Conservation (phyloP, 2,329 filamentous ascomycete species). For the Ophiostoma tasmaniense region DNA sequence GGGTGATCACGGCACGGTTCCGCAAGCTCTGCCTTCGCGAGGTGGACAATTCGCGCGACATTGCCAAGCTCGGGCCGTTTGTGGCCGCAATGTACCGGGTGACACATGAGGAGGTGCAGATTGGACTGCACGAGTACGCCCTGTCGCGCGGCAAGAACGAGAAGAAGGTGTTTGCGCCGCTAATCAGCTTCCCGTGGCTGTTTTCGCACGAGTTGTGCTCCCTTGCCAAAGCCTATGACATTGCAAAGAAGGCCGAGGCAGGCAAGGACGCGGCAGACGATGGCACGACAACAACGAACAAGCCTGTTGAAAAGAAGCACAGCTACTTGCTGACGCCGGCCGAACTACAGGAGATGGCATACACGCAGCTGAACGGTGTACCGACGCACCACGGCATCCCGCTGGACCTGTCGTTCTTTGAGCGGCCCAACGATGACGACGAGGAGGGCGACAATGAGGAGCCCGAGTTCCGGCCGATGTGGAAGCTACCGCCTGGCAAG, state of each 20-base stretch:
- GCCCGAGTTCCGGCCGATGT: slow-evolving; percentile 17
- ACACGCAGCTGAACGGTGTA: slow-evolving; percentile 25
- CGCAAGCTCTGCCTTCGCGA: slow-evolving; percentile 56
- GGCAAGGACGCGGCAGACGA: not conserved
- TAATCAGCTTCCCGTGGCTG: slow-evolving; percentile 93
- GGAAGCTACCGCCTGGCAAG: slow-evolving; percentile 19
- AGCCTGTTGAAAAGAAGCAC: not conserved
- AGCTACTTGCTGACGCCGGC: slow-evolving; percentile 9
- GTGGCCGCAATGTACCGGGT: slow-evolving; percentile 82
- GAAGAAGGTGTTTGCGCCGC: slow-evolving; percentile 52
- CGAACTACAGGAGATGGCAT: slow-evolving; percentile 23
- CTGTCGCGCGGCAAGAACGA: not conserved
- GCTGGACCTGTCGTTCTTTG: slow-evolving; percentile 16
- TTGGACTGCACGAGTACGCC: slow-evolving; percentile 45
- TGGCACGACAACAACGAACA: too few relatives aligned
- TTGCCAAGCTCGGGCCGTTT: slow-evolving; percentile 57
- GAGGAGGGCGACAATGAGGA: slow-evolving; percentile 10
- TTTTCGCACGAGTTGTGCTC: slow-evolving; percentile 64
- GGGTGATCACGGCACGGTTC: slow-evolving; percentile 59
- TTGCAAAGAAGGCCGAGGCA: not conserved
- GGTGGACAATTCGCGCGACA: slow-evolving; percentile 49
- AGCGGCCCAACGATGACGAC: slow-evolving; percentile 14
- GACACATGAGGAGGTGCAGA: slow-evolving; percentile 61
- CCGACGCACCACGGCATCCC: slow-evolving; percentile 28
- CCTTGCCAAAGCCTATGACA: slow-evolving; percentile 41